phyloP scores from a whole-genome alignment of 192 early-diverging fungal genomes.

The Rhizophagus prolifer region DNA sequence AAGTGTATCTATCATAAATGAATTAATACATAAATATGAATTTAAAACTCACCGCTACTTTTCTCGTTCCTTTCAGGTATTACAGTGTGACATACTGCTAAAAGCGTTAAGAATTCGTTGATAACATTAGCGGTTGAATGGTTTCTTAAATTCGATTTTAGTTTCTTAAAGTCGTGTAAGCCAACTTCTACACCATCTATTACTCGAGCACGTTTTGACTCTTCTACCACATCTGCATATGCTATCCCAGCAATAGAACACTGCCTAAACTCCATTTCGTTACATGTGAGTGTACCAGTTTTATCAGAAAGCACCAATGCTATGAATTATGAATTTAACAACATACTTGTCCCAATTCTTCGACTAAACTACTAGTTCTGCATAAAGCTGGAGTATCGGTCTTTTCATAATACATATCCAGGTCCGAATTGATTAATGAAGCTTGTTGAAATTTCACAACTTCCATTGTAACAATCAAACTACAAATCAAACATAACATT shows the following conservation, averaged over 20 bases:
- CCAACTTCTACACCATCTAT: slow-evolving; percentile 72
- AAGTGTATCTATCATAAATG: too few species aligned
- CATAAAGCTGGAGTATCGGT: slow-evolving; percentile 92
- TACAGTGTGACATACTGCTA: slow-evolving; percentile 96
- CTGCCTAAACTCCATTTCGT: slow-evolving; percentile 86
- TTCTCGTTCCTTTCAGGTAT: slow-evolving; percentile 79
- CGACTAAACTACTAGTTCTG: slow-evolving; percentile 89
- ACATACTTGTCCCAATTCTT: slow-evolving; percentile 84
- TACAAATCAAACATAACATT: slow-evolving; percentile 42
- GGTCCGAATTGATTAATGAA: slow-evolving; percentile 83
- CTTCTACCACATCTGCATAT: slow-evolving; percentile 88
- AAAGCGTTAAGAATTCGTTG: slow-evolving; percentile 85
- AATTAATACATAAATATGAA: neutral
- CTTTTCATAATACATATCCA: slow-evolving; percentile 95
- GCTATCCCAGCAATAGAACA: slow-evolving; percentile 90
- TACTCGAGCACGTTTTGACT: slow-evolving; percentile 79
- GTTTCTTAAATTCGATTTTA: slow-evolving; percentile 56
- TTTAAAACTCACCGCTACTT: slow-evolving; percentile 33
- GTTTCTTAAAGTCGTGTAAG: slow-evolving; percentile 62
- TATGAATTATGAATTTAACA: neutral
- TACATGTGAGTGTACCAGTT: slow-evolving; percentile 84
- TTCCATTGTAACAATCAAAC: slow-evolving; percentile 98
- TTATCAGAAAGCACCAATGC: slow-evolving; percentile 82
- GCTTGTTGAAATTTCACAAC: slow-evolving; percentile 93
- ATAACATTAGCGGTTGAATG: slow-evolving; percentile 67